Conservation (phyloP, 495 filamentous ascomycete genomes). For the Emericellopsis terricola region DNA sequence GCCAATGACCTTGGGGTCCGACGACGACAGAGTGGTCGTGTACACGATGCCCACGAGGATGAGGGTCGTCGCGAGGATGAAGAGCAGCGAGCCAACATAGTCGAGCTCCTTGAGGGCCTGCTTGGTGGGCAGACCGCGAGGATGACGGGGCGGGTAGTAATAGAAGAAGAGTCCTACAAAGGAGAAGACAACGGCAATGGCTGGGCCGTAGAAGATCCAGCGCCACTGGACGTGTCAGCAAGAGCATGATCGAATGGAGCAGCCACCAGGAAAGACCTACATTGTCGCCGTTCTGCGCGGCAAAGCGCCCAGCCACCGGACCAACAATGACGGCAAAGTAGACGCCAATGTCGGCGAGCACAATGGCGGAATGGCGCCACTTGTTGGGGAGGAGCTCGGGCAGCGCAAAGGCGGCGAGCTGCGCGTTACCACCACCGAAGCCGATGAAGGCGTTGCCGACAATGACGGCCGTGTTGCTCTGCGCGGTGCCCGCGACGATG, state of each 20-base stretch:
- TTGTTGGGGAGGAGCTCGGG: conserved; percentile 20
- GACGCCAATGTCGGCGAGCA: conserved; percentile 11
- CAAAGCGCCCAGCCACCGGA: conserved; percentile 13
- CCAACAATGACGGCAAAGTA: conserved; percentile 15
- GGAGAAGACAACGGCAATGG: conserved; percentile 7
- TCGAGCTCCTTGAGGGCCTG: conserved; percentile 12
- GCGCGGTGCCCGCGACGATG: background rate
- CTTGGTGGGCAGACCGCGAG: conserved; percentile 9
- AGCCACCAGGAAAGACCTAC: background rate
- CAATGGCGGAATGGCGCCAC: conserved; percentile 13
- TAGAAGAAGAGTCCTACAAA: conserved; percentile 11
- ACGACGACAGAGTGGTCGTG: conserved; percentile 6
- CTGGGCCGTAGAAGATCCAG: conserved; percentile 11
- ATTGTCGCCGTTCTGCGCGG: conserved; percentile 5
- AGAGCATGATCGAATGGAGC: background rate
- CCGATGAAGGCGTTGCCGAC: background rate
- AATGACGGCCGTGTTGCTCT: background rate
- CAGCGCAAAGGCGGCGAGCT: conserved; percentile 15
- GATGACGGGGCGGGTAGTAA: conserved; percentile 12
- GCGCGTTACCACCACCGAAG: conserved; percentile 7
- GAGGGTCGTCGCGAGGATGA: conserved; percentile 7
- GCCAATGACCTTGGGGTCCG: conserved; percentile 8
- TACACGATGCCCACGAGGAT: conserved; percentile 11
- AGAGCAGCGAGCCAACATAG: conserved; percentile 10
- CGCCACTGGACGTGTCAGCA: conserved; percentile 7